Base-by-base conservation (phyloP, 2,329 filamentous ascomycete genomes). In the Xylaria sp. region DNA sequence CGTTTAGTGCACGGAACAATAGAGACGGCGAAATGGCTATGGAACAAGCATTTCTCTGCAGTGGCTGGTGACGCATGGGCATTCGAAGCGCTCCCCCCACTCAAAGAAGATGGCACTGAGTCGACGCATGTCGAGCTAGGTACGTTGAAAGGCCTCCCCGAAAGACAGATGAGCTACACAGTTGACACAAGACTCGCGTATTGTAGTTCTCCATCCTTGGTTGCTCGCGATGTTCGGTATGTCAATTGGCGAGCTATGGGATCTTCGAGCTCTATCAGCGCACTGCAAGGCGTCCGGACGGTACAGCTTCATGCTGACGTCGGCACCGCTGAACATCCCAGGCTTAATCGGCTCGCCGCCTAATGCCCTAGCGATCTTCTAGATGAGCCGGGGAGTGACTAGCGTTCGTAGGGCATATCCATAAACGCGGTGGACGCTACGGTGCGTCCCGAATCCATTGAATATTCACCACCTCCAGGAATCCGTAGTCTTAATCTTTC, bases 21-120 rank as follows among this genome's bases (percentile, higher is more conserved):
- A 56, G 84, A 84, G 52, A 84, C 89, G 4, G 80, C 87, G 8
- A 84, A 87, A 61, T 93, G 90, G 90, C 70, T 93, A 66, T 90
- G 91, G 81, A 89, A 93, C 74, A 87, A 85, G 71, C 89, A 90
- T 60, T 92, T 93, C 72, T 83, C 90, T 0, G 88, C 87, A 0
- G 89, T 91, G 1, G 89, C 85, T 0, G 88, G 88, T 0, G 91
- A 93, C 75, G 81, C 84, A 13, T 86, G 85, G 23, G 82, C 85
- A 0, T 91, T 93, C 69, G 91, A 93, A 79, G 83, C 85, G 0
- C 87, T 87, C 78, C 89, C 89, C 1, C 85, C 86, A 0, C 61
- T 85, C 39, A 81, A 83, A 62, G 70, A 78, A 5, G 81, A 84
- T 59, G 82, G 82, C 1, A 77, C 77, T 0, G 43, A 62, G 0